phyloP scores from a whole-genome alignment of 2,329 filamentous ascomycete species.

The Aspergillus neoniger region DNA sequence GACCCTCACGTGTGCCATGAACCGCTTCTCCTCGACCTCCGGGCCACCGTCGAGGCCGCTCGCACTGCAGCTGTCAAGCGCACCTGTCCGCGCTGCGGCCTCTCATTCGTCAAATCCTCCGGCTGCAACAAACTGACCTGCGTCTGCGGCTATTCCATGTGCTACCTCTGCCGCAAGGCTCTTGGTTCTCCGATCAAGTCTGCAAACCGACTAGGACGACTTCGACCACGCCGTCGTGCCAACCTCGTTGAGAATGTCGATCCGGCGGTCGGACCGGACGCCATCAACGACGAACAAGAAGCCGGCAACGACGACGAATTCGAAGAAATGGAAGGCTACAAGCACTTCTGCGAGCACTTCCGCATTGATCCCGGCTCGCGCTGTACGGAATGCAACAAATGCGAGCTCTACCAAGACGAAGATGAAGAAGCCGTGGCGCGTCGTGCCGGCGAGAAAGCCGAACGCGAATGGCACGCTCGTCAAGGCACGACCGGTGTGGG shows the following conservation, averaged over 20 bases:
- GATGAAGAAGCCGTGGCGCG: conserved; percentile 69
- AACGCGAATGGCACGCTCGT: conserved; percentile 68
- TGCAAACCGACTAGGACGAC: conserved; percentile 11
- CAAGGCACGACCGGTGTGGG: conserved; percentile 50
- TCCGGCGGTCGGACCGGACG: conserved; percentile 48
- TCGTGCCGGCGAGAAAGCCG: conserved; percentile 69
- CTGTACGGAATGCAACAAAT: conserved; percentile 78
- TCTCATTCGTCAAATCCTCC: conserved; percentile 86
- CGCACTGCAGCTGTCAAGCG: conserved; percentile 94
- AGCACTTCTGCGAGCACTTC: conserved; percentile 96
- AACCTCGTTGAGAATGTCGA: conserved; percentile 25
- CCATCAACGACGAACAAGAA: conserved; percentile 18
- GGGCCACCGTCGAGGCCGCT: conserved; percentile 86
- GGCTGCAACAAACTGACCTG: conserved; percentile 98
- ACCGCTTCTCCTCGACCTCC: conserved; percentile 75
- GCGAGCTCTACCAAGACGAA: conserved; percentile 72
- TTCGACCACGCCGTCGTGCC: conserved; percentile 8
- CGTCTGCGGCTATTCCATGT: conserved; percentile 96
- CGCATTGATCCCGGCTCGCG: conserved; percentile 72
- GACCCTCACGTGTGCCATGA: conserved; percentile 92
- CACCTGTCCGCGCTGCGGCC: conserved; percentile 87
- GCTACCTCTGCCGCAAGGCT: conserved; percentile 87
- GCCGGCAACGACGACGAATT: conserved; percentile 7
- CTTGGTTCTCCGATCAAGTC: conserved; percentile 32
- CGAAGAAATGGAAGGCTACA: conserved; percentile 68